Evolutionary conservation across 352 stramenopile species (phyloP), one percentile per base, ranked within the genome.

Genomic region (Phytophthora meadii): DNA sequence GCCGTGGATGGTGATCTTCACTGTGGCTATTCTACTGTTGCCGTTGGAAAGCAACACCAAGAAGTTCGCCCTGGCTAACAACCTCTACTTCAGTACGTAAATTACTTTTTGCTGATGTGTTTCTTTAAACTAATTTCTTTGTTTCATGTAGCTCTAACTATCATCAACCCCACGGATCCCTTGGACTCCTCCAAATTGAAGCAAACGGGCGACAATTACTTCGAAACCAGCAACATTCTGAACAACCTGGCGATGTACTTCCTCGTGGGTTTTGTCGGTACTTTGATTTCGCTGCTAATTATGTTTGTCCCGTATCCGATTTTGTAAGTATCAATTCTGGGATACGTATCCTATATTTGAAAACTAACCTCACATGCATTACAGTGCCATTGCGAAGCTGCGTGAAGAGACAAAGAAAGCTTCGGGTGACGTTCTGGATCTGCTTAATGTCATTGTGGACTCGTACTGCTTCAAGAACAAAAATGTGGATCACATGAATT

Each of bases 391-490:
- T 50, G 69, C 53, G 0, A 73, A 74, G 8, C 65, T 94, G 11
- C 78, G 79, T 9, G 54, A 72, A 3, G 82, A 94, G 50, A 88
- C 81, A 1, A 59, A 46, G 12, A 64, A 83, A 6, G 74, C 74
- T 0, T 78, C 77, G 4, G 79, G 77, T 0, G 84, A 90, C 47
- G 79, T 94, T 19, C 39, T 90, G 6, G 86, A 92, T 36, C 60
- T 94, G 27, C 76, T 92, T 9, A 92, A 94, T 54, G 74, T 94
- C 58, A 90, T 94, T 54, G 73, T 94, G 4, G 86, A 94, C 60
- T 89, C 84, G 39, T 94, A 94, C 73, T 94, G 86, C 59, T 94
- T 94, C 72, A 90, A 92, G 70, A 92, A 90, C 76, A 94, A 93
- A 70, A 91, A 92, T 53, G 70, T 91, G 25, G 82, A 93, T 25